Base-by-base conservation (phyloP, 164 flowering plant species). In the Umbellularia californica region DNA sequence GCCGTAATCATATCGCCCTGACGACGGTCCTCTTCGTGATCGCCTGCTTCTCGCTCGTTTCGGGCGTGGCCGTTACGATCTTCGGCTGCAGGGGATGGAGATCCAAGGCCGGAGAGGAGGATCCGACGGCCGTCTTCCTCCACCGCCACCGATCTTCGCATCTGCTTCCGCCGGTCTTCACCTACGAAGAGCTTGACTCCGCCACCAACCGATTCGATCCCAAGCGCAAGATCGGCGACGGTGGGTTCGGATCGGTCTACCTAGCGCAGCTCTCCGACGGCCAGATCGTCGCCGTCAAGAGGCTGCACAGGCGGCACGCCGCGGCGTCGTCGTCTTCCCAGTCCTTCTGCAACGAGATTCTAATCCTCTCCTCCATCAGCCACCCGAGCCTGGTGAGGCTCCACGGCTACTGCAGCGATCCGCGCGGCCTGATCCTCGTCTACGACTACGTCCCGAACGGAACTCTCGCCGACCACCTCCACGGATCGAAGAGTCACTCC, bases 161-260 rank as follows among this genome's bases (percentile, higher is more conserved):
- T 68, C 88, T 84, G 28, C 89, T 94, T 50, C 95, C 98, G 3
- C 97, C 97, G 0, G 90, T 86, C 0, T 95, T 92, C 87, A 84
- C 87, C 73, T 95, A 80, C 85, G 97, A 92, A 33, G 98, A 92
- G 83, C 93, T 95, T 12, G 93, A 91, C 20, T 13, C 79, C 2
- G 82, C 97, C 19, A 91, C 98, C 19, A 87, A 90, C 52, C 62
- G 64, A 14, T 95, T 95, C 84, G 93, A 91, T 78, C 80, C 87
- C 1, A 89, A 84, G 62, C 87, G 95, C 50, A 92, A 91, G 72
- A 82, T 93, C 67, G 98, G 98, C 13, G 97, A 92, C 66, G 98
- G 98, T 0, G 98, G 97, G n/a, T 95, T 92, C 73, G 98, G 98
- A 2, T 89, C 95, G 0, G 98, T 95, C 2, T 95, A 81, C 69